phyloP scores from a whole-genome alignment of 495 filamentous ascomycete genomes.

The Neurospora africana region DNA sequence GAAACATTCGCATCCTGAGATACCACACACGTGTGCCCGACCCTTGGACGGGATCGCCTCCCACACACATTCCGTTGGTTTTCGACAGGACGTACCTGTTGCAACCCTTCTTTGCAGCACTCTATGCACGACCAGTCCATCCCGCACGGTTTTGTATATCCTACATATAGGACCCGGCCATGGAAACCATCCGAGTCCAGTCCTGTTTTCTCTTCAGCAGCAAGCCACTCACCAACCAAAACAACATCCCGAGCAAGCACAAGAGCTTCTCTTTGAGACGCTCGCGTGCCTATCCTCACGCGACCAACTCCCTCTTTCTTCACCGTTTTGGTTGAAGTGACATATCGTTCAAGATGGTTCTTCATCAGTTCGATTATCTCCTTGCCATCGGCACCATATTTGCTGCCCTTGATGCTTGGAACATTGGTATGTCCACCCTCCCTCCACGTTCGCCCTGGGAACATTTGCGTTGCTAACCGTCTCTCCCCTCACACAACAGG shows the following conservation, averaged over 20 bases:
- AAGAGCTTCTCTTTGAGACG: background rate
- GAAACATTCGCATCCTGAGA: background rate
- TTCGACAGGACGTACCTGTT: background rate
- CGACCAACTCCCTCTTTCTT: background rate
- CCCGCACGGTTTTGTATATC: background rate
- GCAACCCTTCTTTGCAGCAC: background rate
- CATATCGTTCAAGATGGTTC: conserved; percentile 15
- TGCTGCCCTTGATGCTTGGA: conserved; percentile 63
- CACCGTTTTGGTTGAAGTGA: background rate
- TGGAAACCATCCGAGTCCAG: background rate
- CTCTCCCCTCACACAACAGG: conserved; percentile 9
- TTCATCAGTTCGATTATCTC: conserved; percentile 56
- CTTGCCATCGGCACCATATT: conserved; percentile 70
- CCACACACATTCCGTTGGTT: background rate
- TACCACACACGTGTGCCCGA: background rate
- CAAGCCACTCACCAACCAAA: background rate
- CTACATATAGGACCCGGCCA: background rate
- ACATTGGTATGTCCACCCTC: conserved; percentile 36
- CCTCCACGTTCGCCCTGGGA: no score
- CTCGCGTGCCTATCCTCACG: background rate
- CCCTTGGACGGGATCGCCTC: background rate
- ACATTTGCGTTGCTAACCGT: no score
- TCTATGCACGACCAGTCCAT: background rate
- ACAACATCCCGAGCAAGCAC: background rate
- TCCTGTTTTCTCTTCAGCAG: background rate